phyloP scores from a whole-genome alignment of 2,329 filamentous ascomycete genomes.

The Paradendryphiella salina region DNA sequence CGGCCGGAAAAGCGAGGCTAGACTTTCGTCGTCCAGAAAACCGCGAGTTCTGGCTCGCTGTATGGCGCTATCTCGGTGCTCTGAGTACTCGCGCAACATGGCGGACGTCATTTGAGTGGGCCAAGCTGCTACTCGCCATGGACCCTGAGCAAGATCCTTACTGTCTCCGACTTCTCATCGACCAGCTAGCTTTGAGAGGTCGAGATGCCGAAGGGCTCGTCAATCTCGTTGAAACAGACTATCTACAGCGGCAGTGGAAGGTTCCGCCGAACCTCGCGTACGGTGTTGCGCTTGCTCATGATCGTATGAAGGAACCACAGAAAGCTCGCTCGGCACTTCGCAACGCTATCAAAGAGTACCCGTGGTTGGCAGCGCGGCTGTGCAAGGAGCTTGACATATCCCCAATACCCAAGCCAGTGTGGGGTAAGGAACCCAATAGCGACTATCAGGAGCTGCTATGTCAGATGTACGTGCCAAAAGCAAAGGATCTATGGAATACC shows the following conservation, averaged over 20 bases:
- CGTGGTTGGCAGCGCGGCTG: slow-evolving; percentile 81
- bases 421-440: slow-evolving; percentile 73
- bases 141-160: slow-evolving; percentile 78
- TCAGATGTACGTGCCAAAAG: slow-evolving; percentile 73
- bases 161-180: slow-evolving; percentile 76
- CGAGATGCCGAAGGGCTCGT: slow-evolving; percentile 76
- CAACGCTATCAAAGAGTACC: slow-evolving; percentile 70
- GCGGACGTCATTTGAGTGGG: slow-evolving; percentile 91
- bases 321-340: slow-evolving; percentile 68
- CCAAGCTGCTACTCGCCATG: slow-evolving; percentile 77
- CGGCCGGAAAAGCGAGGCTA: slow-evolving; percentile 76
- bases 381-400: slow-evolving; percentile 81
- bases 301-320: slow-evolving; percentile 68
- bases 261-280: slow-evolving; percentile 72
- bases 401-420: slow-evolving; percentile 74
- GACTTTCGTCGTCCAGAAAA: slow-evolving; percentile 84
- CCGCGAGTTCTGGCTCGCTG: slow-evolving; percentile 87
- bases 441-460: slow-evolving; percentile 69
- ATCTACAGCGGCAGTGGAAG: slow-evolving; percentile 54
- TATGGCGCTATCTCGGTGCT: slow-evolving; percentile 84
- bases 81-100: slow-evolving; percentile 90
- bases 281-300: slow-evolving; percentile 73
- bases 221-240: slow-evolving; percentile 62
- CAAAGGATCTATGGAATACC: slow-evolving; percentile 86
- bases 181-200: slow-evolving; percentile 81